These are phyloP conservation scores for Aegilops sharonensis DNA, from an alignment of 176 grass and related monocot genomes.

Conservation along the genomic window DNA sequence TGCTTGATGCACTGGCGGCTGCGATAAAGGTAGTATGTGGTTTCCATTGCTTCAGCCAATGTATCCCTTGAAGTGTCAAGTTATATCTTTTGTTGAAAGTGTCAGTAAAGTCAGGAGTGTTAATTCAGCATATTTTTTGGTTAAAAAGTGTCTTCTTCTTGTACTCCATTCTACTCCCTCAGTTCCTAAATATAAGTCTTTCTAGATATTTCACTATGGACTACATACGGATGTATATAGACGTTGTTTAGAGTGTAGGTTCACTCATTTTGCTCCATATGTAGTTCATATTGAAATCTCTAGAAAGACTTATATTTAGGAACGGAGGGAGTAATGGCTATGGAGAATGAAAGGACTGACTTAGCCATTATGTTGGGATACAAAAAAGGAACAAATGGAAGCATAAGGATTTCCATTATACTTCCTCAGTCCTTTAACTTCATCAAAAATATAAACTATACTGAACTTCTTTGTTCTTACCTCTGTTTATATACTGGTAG, in stretches of 20 bases:
- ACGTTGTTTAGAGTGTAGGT: no score
- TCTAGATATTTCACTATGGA: no score
- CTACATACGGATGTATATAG: no score
- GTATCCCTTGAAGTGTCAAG: not conserved
- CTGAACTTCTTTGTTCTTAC: not conserved
- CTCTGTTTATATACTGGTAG: not conserved
- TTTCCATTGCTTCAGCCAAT: conserved; percentile 19
- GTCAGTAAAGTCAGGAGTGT: not conserved
- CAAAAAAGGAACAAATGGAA: not conserved
- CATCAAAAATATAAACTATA: not conserved
- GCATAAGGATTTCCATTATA: not conserved
- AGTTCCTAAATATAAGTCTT: no score
- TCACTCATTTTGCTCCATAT: no score
- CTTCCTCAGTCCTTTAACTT: not conserved
- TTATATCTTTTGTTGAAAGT: conserved; percentile 5
- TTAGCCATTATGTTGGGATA: not conserved
- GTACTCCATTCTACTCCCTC: not conserved
- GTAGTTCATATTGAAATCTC: no score
- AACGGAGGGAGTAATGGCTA: not conserved
- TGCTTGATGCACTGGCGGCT: conserved; percentile 81
- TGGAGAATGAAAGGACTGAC: not conserved
- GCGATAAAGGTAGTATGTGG: conserved; percentile 68
- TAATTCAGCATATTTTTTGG: not conserved
- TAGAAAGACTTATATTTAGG: no score
- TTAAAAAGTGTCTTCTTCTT: not conserved